Base-by-base conservation (phyloP, 2,329 filamentous ascomycete species). In the Penicillium sp. region DNA sequence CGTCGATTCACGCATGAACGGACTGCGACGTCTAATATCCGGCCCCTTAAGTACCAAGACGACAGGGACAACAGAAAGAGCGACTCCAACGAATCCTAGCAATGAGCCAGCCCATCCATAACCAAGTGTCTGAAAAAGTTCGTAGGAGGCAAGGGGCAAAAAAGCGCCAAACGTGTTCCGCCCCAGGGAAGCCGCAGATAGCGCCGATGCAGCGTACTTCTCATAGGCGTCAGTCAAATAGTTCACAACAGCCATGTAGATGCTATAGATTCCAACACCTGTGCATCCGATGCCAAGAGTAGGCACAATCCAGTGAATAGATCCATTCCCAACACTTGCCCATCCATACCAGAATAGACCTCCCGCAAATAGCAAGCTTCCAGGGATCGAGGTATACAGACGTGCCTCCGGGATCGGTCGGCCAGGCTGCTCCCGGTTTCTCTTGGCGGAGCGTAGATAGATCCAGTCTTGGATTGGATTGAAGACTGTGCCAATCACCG, bases 181-280 rank as follows among this genome's bases (percentile, higher is more conserved):
- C 0, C 79, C 71, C 4, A 82, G 67, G 0, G 77, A 78, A 2
- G 78, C 79, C 0, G 78, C 79, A 0, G 77, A 76, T 1, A 81
- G 67, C 0, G 79, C 77, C 1, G 76, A 79, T 0, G 78, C 78
- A 4, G 79, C 79, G 52, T 79, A 80, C 37, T 78, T 73, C 31
- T 79, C 77, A 55, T 82, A 82, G 0, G 79, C 75, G 57, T 82
- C 79, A 1, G 74, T 76, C 24, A 79, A 66, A 49, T 80, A 80
- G 65, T 82, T 82, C 4, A 80, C 74, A 2, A 78, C 80, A 13
- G 78, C 78, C 62, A 82, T 74, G 55, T 78, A 75, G 11, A 79
- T 81, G 14, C 71, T 71, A 27, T 75, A 76, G 1, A 80, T 78
- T 5, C 70, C 75, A 21, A 77, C 61, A 0, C 78, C 78, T 1